Conservation (phyloP, 1,284 basidiomycete species). For the Ganoderma leucocontextum region DNA sequence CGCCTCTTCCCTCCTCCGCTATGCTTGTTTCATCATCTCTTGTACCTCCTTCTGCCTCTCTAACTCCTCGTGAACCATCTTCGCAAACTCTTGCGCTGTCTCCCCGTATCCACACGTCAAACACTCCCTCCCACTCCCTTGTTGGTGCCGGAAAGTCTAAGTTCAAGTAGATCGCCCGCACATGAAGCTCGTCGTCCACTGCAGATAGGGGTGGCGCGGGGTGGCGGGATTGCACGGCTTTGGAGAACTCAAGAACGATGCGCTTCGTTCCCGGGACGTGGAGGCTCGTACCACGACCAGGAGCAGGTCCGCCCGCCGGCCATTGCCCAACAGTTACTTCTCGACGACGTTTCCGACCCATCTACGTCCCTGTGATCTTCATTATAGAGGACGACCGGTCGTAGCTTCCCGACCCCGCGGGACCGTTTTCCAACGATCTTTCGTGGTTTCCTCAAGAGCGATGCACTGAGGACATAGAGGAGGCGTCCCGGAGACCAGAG, state of each 20-base stretch:
- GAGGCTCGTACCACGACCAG: conserved; percentile 90
- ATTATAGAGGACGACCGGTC: conserved; percentile 92
- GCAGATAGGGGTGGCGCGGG: no score
- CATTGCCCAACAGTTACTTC: conserved; percentile 78
- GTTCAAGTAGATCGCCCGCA: conserved; percentile 87
- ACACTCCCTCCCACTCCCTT: conserved; percentile 90
- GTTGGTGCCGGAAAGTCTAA: conserved; percentile 89
- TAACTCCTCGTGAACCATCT: conserved; percentile 62
- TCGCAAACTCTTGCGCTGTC: conserved; percentile 86
- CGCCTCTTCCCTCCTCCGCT: conserved; percentile 31
- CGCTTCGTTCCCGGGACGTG: conserved; percentile 93
- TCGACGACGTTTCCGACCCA: conserved; percentile 82
- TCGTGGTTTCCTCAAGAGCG: conserved; percentile 76
- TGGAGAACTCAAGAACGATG: conserved; percentile 91
- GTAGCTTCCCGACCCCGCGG: conserved; percentile 83
- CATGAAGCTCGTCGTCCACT: conserved; percentile 61
- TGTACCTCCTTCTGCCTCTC: conserved; percentile 44
- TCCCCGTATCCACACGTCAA: conserved; percentile 91
- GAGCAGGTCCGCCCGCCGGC: conserved; percentile 78
- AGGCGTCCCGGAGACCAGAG: conserved; percentile 67
- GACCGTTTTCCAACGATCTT: no score
- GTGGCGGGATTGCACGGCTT: conserved; percentile 75
- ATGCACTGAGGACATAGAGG: conserved; percentile 86
- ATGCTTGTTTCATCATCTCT: conserved; percentile 19
- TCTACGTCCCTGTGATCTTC: conserved; percentile 90